Percentiles rank a stretch among this genome's conserved stretches.
Evolutionary conservation across 306 rosid genomes (phyloP).

Genomic region (Castanea crenata): DNA sequence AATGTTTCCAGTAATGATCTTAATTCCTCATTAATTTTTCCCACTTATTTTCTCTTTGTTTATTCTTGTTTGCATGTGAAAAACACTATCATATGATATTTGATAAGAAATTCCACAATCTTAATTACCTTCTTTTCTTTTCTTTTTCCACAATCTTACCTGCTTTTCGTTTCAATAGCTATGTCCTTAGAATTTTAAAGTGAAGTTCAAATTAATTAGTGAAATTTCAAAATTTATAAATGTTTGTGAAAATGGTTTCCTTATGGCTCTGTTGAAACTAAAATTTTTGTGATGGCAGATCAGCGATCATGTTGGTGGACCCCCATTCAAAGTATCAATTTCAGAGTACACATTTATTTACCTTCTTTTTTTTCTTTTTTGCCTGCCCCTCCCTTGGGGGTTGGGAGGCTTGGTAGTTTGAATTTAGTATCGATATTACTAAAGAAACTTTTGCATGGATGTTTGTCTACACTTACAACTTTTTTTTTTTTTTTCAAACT

Average conservation of each 20-base stretch:
- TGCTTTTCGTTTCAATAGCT: background rate
- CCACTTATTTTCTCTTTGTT: background rate
- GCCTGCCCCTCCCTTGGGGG: too few relatives aligned
- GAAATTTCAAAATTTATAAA: background rate
- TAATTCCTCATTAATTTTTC: too few relatives aligned
- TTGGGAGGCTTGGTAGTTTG: too few relatives aligned
- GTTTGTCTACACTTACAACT: background rate
- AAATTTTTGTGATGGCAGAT: constrained; percentile 24
- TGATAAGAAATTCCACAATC: background rate
- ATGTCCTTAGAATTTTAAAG: background rate
- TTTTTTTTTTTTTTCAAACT: background rate
- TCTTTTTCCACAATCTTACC: background rate
- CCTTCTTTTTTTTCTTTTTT: background rate
- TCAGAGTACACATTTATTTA: constrained; percentile 30
- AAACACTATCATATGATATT: background rate
- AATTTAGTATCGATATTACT: background rate
- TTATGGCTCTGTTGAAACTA: background rate
- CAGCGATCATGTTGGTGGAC: constrained; percentile 36
- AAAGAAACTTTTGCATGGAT: background rate
- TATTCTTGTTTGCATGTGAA: background rate
- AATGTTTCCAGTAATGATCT: too few relatives aligned
- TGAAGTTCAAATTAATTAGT: background rate
- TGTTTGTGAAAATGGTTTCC: background rate
- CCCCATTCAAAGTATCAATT: constrained; percentile 43
- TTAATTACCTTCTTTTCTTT: background rate